Conservation (phyloP, 2,329 filamentous ascomycete species). For the Exophiala bonariae region DNA sequence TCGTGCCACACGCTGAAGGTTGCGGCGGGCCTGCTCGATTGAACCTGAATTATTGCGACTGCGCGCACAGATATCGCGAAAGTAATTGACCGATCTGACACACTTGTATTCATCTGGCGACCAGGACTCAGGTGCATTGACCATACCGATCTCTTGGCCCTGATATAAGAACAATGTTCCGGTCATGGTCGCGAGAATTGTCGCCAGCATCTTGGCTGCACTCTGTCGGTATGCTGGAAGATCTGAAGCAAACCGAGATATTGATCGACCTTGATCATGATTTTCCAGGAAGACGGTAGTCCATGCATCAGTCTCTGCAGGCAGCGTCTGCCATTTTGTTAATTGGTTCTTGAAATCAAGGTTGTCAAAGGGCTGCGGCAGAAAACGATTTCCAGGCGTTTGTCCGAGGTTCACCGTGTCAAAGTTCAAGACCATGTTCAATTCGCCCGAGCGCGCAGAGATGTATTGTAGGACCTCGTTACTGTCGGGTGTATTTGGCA, state of each 20-base stretch:
- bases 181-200: constrained; percentile 48
- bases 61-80: constrained; percentile 36
- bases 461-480: constrained; percentile 59
- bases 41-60: constrained; percentile 17
- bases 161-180: constrained; percentile 61
- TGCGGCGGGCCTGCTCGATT: constrained; percentile 6
- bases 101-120: constrained; percentile 43
- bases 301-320: constrained; percentile 52
- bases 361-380: constrained; percentile 47
- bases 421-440: constrained; percentile 71
- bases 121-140: constrained; percentile 54
- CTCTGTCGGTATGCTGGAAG: constrained; percentile 43
- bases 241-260: constrained; percentile 54
- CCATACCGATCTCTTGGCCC: constrained; percentile 62
- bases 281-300: constrained; percentile 64
- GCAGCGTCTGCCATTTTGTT: constrained; percentile 52
- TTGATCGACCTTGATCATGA: constrained; percentile 60
- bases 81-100: constrained; percentile 51
- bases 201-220: constrained; percentile 55
- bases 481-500: constrained; percentile 62
- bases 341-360: constrained; percentile 51
- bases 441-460: constrained; percentile 52
- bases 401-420: constrained; percentile 64
- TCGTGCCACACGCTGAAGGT: constrained; percentile 13
- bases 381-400: constrained; percentile 51